Evolutionary conservation across 768 basidiomycete species (phyloP).

Genomic region (Fibroporia radiculosa): DNA sequence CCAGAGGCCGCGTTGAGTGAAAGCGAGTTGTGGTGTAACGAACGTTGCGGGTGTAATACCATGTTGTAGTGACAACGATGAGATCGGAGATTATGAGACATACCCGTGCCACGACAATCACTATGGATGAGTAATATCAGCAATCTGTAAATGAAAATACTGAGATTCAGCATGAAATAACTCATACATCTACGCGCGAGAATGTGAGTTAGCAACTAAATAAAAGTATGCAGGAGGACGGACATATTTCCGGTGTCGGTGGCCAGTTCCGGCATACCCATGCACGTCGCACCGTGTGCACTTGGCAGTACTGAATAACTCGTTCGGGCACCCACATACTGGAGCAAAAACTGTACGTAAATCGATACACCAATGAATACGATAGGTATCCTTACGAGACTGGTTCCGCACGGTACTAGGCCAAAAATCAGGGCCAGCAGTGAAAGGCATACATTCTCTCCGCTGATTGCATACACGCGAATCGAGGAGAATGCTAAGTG

Average conservation of each 20-base stretch:
- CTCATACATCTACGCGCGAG: too few species aligned
- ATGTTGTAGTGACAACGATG: constrained; percentile 4
- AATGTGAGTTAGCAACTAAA: too few species aligned
- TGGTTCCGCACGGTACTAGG: constrained; percentile 3
- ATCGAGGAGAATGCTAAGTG: constrained; percentile 5
- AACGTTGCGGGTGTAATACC: constrained; percentile 1
- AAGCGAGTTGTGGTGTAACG: neutral
- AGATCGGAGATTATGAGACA: constrained; percentile 4
- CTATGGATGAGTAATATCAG: too few species aligned
- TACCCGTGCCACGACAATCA: neutral
- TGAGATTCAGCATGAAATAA: too few species aligned
- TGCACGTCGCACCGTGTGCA: too few species aligned
- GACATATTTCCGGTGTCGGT: neutral
- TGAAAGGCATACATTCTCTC: neutral
- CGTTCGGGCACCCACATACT: too few species aligned
- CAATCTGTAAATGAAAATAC: too few species aligned
- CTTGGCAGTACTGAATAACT: too few species aligned
- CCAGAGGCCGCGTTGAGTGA: neutral
- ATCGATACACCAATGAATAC: neutral
- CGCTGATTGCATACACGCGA: constrained; percentile 5
- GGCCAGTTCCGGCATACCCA: neutral
- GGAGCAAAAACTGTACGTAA: too few species aligned
- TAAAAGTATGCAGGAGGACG: too few species aligned
- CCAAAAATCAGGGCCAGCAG: neutral
- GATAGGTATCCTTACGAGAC: constrained; percentile 7